Percentiles rank a stretch among this genome's conserved stretches.
Conservation (phyloP, 1,284 basidiomycete genomes). For the Pisolithus thermaeus region DNA sequence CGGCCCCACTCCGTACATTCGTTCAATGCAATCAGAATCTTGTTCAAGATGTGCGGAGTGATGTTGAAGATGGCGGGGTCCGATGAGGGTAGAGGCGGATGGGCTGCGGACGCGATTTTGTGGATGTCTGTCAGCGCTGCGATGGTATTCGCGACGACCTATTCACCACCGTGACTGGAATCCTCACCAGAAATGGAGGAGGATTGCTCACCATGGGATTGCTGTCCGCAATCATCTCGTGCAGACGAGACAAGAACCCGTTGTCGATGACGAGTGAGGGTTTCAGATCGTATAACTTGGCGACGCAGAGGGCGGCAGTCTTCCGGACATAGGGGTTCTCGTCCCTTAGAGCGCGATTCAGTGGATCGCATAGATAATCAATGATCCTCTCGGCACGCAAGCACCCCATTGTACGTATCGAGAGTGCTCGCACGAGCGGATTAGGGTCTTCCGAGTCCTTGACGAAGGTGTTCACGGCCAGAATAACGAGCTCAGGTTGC, state of each 20-base stretch:
- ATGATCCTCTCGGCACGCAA: constrained; percentile 98
- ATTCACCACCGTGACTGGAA: background rate
- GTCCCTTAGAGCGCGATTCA: constrained; percentile 87
- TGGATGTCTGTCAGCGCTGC: constrained; percentile 95
- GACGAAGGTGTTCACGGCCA: constrained; percentile 98
- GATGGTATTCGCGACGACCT: constrained; percentile 96
- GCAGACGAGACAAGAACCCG: constrained; percentile 86
- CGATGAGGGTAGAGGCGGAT: constrained; percentile 47
- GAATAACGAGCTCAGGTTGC: constrained; percentile 94
- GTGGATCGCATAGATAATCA: constrained; percentile 92
- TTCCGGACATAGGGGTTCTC: constrained; percentile 98
- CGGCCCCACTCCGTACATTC: constrained; percentile 99
- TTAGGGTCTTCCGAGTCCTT: constrained; percentile 96
- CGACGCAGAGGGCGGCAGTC: constrained; percentile 93
- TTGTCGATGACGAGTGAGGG: constrained; percentile 93
- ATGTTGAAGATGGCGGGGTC: constrained; percentile 77
- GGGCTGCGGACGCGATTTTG: constrained; percentile 46
- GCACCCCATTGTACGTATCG: constrained; percentile 97
- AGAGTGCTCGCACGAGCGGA: constrained; percentile 91
- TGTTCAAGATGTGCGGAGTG: constrained; percentile 76
- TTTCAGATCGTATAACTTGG: constrained; percentile 96
- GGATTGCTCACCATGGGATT: constrained; percentile 84
- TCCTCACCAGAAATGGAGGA: background rate
- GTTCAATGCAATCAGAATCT: constrained; percentile 91
- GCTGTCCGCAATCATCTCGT: constrained; percentile 89